Evolutionary conservation across 1,139 yeast species (phyloP).

Genomic region (Pichia sp.): DNA sequence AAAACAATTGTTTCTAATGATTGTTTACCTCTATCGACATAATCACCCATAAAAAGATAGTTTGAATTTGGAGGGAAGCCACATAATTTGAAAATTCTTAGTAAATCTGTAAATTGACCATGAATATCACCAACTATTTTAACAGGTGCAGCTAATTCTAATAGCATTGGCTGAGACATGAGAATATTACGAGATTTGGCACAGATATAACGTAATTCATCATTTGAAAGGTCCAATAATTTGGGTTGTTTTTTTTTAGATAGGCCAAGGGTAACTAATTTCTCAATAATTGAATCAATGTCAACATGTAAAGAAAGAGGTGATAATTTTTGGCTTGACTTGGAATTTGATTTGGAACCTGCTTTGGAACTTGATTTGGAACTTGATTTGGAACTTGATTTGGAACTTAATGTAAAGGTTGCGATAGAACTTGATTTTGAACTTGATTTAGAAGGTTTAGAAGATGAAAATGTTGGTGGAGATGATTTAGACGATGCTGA

Average conservation of each 20-base stretch:
- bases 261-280: conserved; percentile 42
- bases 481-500: background rate
- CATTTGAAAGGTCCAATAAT: conserved; percentile 39
- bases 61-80: conserved; percentile 79
- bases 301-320: conserved; percentile 29
- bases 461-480: background rate
- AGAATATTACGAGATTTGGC: conserved; percentile 63
- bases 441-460: background rate
- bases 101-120: conserved; percentile 73
- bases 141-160: conserved; percentile 76
- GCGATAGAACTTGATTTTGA: too few species aligned
- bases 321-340: background rate
- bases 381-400: conserved; percentile 3
- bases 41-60: conserved; percentile 76
- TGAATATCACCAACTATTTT: conserved; percentile 85
- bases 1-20: conserved; percentile 72
- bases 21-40: conserved; percentile 82
- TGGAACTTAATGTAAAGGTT: background rate
- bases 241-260: conserved; percentile 34
- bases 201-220: conserved; percentile 40
- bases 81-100: conserved; percentile 66
- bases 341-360: conserved; percentile 2
- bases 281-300: conserved; percentile 50
- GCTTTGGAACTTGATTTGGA: too few species aligned
- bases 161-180: conserved; percentile 66